phyloP scores from a whole-genome alignment of 768 basidiomycete species.

The Postia placenta region DNA sequence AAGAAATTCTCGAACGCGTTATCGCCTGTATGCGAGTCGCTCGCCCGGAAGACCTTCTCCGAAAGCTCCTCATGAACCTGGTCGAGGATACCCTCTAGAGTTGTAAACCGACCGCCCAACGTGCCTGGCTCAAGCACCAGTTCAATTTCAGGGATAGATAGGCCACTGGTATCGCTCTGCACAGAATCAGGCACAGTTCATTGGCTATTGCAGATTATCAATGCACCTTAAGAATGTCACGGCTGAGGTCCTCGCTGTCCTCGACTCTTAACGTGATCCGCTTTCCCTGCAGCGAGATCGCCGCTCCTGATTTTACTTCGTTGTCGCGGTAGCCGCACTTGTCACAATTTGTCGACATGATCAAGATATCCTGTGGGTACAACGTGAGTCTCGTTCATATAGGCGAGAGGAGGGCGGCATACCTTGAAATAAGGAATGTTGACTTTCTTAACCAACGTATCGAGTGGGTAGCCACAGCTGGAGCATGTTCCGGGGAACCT shows the following conservation, averaged over 20 bases:
- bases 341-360: conserved; percentile 98
- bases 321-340: conserved; percentile 95
- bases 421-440: conserved; percentile 97
- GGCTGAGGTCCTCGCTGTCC: conserved; percentile 85
- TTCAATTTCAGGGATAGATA: conserved; percentile 91
- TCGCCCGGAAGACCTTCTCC: conserved; percentile 74
- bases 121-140: conserved; percentile 89
- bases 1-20: conserved; percentile 74
- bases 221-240: conserved; percentile 89
- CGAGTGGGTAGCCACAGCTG: conserved; percentile 74
- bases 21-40: conserved; percentile 56
- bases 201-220: background rate
- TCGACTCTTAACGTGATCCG: conserved; percentile 85
- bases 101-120: conserved; percentile 95
- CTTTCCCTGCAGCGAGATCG: conserved; percentile 85
- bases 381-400: conserved; percentile 20
- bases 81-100: conserved; percentile 89
- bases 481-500: conserved; percentile 86
- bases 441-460: conserved; percentile 95
- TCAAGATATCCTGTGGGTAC: conserved; percentile 72
- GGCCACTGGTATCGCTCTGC: conserved; percentile 89
- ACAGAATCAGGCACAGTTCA: background rate
- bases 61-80: conserved; percentile 95
- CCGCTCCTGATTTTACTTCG: conserved; percentile 92
- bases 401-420: background rate